Evolutionary conservation across 805 yeast species (phyloP).

Genomic region (Candida argentea): DNA sequence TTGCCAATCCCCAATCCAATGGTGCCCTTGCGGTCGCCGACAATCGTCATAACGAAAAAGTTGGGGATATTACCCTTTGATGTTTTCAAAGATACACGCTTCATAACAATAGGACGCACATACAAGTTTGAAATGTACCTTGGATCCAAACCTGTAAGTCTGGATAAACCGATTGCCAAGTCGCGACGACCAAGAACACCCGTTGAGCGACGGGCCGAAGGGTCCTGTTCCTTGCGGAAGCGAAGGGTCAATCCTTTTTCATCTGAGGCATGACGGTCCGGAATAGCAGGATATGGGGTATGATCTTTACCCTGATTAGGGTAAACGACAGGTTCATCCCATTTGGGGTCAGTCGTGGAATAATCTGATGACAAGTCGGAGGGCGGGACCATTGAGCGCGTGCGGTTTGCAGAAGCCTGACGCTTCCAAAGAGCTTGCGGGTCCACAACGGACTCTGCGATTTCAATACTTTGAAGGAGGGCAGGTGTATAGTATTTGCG

Average conservation of each 20-base stretch:
- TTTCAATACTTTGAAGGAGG: constrained; percentile 67
- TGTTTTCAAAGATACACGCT: constrained; percentile 84
- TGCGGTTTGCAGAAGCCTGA: constrained; percentile 20
- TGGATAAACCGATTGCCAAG: constrained; percentile 47
- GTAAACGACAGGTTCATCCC: constrained; percentile 52
- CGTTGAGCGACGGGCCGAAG: constrained; percentile 6
- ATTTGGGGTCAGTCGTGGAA: constrained; percentile 58
- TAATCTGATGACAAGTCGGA: constrained; percentile 56
- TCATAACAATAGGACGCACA: constrained; percentile 60
- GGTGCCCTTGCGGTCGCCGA: constrained; percentile 90
- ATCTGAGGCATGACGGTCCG: constrained; percentile 45
- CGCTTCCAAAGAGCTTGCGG: constrained; percentile 48
- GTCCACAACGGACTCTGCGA: constrained; percentile 66
- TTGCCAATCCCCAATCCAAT: constrained; percentile 94
- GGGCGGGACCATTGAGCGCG: constrained; percentile 52
- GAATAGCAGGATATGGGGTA: constrained; percentile 49
- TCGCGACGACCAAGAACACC: constrained; percentile 5
- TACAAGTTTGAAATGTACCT: constrained; percentile 50
- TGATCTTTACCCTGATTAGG: constrained; percentile 39
- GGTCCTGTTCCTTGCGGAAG: constrained; percentile 16
- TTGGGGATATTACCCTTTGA: constrained; percentile 83
- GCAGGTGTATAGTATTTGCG: constrained; percentile 75
- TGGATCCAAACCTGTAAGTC: constrained; percentile 58
- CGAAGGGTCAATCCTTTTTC: constrained; percentile 30
- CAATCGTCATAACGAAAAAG: constrained; percentile 76